phyloP scores from a whole-genome alignment of 2,329 filamentous ascomycete genomes.

The Hortaea werneckii region DNA sequence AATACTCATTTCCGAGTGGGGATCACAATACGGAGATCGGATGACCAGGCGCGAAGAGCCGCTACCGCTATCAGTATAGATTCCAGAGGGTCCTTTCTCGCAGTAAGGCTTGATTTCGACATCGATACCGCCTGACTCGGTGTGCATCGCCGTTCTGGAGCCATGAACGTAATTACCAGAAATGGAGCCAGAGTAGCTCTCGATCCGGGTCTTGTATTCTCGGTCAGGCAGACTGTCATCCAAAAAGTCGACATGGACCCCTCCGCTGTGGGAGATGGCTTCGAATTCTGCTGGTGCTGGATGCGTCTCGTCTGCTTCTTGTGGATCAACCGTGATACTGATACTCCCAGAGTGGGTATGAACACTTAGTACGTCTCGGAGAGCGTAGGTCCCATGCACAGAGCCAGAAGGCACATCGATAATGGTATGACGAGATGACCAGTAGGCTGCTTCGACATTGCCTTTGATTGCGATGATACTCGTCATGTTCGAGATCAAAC shows the following conservation, averaged over 20 bases:
- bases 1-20: slow-evolving; percentile 4
- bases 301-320: slow-evolving; percentile 20
- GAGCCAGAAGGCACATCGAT: slow-evolving; percentile 31
- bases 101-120: slow-evolving; percentile 28
- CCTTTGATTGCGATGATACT: slow-evolving; percentile 28
- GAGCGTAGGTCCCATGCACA: slow-evolving; percentile 32
- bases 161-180: slow-evolving; percentile 33
- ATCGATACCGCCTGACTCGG: slow-evolving; percentile 29
- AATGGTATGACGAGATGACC: slow-evolving; percentile 28
- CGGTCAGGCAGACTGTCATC: slow-evolving; percentile 23
- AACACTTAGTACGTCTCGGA: slow-evolving; percentile 32
- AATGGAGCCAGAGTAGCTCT: slow-evolving; percentile 29
- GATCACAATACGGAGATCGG: slow-evolving; percentile 20
- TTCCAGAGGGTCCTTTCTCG: slow-evolving; percentile 14
- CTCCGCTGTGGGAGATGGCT: slow-evolving; percentile 27
- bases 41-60: slow-evolving; percentile 27
- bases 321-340: slow-evolving; percentile 30
- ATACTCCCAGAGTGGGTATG: slow-evolving; percentile 33
- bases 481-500: slow-evolving; percentile 19
- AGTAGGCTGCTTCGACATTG: slow-evolving; percentile 20
- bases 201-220: slow-evolving; percentile 31
- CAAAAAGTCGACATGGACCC: slow-evolving; percentile 27
- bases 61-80: slow-evolving; percentile 27
- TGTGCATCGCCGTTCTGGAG: slow-evolving; percentile 25
- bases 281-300: slow-evolving; percentile 28